Conservation (phyloP, 306 rosid genomes). For the Lagenaria siceraria region DNA sequence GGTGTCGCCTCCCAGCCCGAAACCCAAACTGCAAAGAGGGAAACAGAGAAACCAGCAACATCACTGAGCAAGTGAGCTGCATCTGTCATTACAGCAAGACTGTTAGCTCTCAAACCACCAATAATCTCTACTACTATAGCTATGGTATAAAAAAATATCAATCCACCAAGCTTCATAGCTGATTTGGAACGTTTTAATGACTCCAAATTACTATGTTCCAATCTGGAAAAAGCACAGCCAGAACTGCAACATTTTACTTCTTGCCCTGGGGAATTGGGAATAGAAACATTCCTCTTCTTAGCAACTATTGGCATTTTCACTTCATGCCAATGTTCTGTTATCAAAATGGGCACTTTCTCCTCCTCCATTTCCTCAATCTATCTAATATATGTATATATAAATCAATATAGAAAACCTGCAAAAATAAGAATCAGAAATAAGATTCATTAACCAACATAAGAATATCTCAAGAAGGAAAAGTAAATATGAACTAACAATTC, state of each 20-base stretch:
- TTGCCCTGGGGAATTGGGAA: slow-evolving; percentile 7
- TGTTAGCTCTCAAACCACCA: slow-evolving; percentile 82
- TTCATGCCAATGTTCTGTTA: slow-evolving; percentile 22
- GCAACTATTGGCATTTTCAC: slow-evolving; percentile 26
- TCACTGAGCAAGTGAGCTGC: slow-evolving; percentile 91
- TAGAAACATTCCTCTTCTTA: slow-evolving; percentile 16
- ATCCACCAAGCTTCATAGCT: slow-evolving; percentile 47
- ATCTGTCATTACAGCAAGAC: slow-evolving; percentile 73
- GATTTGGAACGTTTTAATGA: slow-evolving; percentile 46
- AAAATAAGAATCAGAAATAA: background rate
- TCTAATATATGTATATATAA: background rate
- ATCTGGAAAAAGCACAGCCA: slow-evolving; percentile 45
- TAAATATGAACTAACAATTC: background rate
- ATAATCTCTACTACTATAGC: slow-evolving; percentile 59
- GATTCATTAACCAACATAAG: background rate
- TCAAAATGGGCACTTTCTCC: slow-evolving; percentile 25
- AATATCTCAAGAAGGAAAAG: background rate
- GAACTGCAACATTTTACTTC: slow-evolving; percentile 23
- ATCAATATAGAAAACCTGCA: background rate
- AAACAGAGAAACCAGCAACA: slow-evolving; percentile 59
- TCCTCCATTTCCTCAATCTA: slow-evolving; percentile 29
- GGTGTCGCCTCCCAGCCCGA: slow-evolving; percentile 83
- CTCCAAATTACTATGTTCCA: slow-evolving; percentile 28
- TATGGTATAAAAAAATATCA: slow-evolving; percentile 42
- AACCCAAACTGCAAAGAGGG: slow-evolving; percentile 80